Evolutionary conservation across 352 stramenopile species (phyloP).

Genomic region (Thalassiosira delicatula): DNA sequence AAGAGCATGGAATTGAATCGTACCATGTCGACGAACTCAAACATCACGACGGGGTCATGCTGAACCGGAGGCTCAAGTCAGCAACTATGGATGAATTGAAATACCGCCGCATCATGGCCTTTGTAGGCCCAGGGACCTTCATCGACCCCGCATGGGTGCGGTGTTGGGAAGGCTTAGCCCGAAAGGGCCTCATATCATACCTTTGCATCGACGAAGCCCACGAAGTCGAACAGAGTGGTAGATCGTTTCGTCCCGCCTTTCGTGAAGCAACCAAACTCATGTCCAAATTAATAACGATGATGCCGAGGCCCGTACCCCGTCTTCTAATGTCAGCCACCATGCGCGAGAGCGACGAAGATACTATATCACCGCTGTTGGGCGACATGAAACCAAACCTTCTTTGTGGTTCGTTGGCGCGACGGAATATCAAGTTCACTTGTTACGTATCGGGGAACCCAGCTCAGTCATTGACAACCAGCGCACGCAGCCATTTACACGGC

Average conservation of each 20-base stretch:
- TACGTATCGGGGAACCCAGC: neutral
- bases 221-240: conserved; percentile 1
- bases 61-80: neutral
- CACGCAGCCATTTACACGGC: neutral
- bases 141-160: neutral
- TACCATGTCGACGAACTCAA: conserved; percentile 18
- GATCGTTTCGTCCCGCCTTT: conserved; percentile 10
- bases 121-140: neutral
- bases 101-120: neutral
- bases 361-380: neutral
- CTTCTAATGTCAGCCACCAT: neutral
- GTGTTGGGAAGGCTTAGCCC: neutral
- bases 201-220: conserved; percentile 1
- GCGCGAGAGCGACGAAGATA: neutral
- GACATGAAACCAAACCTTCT: neutral
- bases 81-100: neutral
- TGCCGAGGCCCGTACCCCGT: neutral
- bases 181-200: neutral
- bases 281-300: neutral
- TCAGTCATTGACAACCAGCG: neutral
- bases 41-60: neutral
- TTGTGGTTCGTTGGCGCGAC: neutral
- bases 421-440: neutral
- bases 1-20: neutral
- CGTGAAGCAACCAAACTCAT: neutral